phyloP scores from a whole-genome alignment of 352 stramenopile species.

The Thraustochytrium striatum region DNA sequence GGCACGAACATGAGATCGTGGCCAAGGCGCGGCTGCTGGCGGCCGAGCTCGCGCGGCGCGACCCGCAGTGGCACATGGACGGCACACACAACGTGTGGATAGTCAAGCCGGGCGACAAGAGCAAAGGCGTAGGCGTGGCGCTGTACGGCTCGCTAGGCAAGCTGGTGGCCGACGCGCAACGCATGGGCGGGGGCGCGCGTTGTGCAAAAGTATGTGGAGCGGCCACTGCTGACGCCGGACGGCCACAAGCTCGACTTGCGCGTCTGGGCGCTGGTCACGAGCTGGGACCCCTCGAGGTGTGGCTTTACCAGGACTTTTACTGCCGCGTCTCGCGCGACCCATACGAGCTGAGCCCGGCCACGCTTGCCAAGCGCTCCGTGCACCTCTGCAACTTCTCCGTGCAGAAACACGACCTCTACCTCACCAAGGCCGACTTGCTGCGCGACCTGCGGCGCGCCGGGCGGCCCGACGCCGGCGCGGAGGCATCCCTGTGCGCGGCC shows the following conservation, averaged over 20 bases:
- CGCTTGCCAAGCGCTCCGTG: constrained; percentile 64
- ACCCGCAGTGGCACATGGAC: constrained; percentile 54
- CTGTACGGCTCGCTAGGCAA: constrained; percentile 74
- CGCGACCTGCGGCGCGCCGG: constrained; percentile 33
- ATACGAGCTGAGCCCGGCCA: constrained; percentile 63
- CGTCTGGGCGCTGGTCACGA: constrained; percentile 72
- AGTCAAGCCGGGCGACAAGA: constrained; percentile 89
- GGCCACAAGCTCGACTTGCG: constrained; percentile 87
- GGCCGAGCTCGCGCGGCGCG: not conserved
- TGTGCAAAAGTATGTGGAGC: constrained; percentile 87
- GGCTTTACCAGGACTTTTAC: constrained; percentile 81
- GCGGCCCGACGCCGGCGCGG: not conserved
- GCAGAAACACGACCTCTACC: constrained; percentile 62
- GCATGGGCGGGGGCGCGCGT: constrained; percentile 51
- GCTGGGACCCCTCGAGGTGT: constrained; percentile 83
- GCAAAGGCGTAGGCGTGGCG: constrained; percentile 79
- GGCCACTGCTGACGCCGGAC: too few species aligned
- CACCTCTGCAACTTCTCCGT: constrained; percentile 87
- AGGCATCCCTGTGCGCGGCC: not conserved
- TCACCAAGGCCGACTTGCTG: not conserved
- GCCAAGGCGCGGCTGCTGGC: constrained; percentile 6
- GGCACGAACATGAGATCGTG: not conserved
- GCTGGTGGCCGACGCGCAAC: constrained; percentile 65
- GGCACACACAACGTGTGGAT: constrained; percentile 79
- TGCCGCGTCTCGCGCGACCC: constrained; percentile 80